Conservation (phyloP, 495 filamentous ascomycete species). For the Cudoniella acicularis region DNA sequence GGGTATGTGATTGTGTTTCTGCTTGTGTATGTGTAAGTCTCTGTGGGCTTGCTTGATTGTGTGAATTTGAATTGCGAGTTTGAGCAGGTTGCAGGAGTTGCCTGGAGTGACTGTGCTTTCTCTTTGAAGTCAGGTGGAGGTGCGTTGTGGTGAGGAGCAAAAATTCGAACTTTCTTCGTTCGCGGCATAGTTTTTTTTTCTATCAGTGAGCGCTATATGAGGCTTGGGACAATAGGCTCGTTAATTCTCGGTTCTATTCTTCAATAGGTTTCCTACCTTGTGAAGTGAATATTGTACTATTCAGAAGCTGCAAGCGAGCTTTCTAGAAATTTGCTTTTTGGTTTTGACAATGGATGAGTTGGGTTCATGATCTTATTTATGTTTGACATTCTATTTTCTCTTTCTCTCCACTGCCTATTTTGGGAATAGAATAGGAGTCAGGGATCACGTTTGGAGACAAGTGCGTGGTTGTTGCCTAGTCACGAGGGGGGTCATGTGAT, state of each 20-base stretch:
- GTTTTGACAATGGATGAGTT: background rate
- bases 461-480: background rate
- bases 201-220: background rate
- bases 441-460: background rate
- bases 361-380: background rate
- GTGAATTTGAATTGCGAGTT: background rate
- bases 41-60: background rate
- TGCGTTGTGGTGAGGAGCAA: background rate
- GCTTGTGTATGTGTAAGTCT: background rate
- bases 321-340: background rate
- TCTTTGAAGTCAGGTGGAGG: background rate
- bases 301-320: background rate
- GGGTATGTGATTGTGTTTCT: background rate
- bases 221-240: background rate
- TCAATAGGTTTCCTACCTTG: background rate
- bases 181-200: background rate
- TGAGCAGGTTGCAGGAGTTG: background rate
- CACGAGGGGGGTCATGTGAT: slow-evolving; percentile 1
- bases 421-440: background rate
- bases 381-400: background rate
- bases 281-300: background rate
- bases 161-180: background rate
- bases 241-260: no score
- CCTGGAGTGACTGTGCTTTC: background rate
- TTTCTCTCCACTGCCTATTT: background rate